Conservation (phyloP, 2,329 filamentous ascomycete species). For the Fusarium domesticum region DNA sequence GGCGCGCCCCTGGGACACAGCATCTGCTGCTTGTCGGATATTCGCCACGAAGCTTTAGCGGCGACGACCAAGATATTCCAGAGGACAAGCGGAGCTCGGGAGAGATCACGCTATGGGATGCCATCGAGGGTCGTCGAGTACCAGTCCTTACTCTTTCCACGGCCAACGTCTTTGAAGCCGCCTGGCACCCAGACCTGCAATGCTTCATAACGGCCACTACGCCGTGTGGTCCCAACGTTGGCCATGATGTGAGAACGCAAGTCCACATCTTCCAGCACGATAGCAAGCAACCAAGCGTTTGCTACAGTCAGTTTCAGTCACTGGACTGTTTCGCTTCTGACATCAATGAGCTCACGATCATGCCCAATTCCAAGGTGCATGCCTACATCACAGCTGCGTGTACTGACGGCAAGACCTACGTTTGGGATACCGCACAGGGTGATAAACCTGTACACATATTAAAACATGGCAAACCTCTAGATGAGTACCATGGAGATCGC, state of each 20-base stretch:
- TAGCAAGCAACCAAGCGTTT: constrained; percentile 24
- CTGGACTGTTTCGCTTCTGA: constrained; percentile 59
- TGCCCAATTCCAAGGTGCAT: constrained; percentile 50
- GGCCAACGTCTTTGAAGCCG: constrained; percentile 62
- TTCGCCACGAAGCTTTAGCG: constrained; percentile 54
- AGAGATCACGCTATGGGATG: constrained; percentile 60
- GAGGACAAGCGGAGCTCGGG: constrained; percentile 56
- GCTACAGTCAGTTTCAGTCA: constrained; percentile 46
- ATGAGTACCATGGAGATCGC: constrained; percentile 42
- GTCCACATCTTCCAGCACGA: constrained; percentile 51
- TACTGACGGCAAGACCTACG: constrained; percentile 59
- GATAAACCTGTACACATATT: constrained; percentile 56
- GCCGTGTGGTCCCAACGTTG: constrained; percentile 41
- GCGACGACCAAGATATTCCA: constrained; percentile 57
- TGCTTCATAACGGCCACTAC: constrained; percentile 59
- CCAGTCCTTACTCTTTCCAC: constrained; percentile 50
- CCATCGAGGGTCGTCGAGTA: constrained; percentile 41
- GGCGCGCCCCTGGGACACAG: constrained; percentile 40
- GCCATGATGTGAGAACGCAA: constrained; percentile 51
- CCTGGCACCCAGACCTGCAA: constrained; percentile 56
- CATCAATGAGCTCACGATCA: constrained; percentile 60
- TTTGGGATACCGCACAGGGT: constrained; percentile 59
- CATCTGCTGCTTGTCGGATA: constrained; percentile 61
- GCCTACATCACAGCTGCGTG: constrained; percentile 60
- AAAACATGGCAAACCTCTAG: constrained; percentile 46